Base-by-base conservation (phyloP, 306 rosid species). In the Cercis canadensis region DNA sequence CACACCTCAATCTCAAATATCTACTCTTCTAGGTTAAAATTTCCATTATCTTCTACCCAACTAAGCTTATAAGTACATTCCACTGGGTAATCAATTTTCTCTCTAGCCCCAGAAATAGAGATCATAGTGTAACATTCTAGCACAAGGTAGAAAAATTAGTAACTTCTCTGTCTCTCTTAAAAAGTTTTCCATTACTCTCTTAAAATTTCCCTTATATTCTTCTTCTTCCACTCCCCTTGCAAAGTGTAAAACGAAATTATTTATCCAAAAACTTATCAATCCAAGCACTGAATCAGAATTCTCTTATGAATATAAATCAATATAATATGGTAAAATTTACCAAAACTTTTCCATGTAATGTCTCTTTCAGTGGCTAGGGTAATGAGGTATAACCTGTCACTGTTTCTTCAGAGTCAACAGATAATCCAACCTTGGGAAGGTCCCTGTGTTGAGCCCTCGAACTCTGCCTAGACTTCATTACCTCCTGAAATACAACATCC, bases 401-500 rank as follows among this genome's bases (percentile, higher is more conserved):
- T 65, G 59, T 8, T 74, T 69, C 43, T 37, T 57, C 64, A 29
- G 52, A 61, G 32, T 15, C 57, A 50, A 33, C 29, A 41, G 36
- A n/a, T 5, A 5, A 34, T 41, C 56, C 29, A 67, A n/a, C 18
- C 36, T 6, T 36, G 72, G 16, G 50, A 53, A 2, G 7, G 43
- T 66, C 32, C 44, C 33, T 1, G 5, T 7, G 7, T 24, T 11
- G 7, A 17, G 33, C 3, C 67, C 52, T 37, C 53, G 16, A 33
- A 6, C 55, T 46, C 21, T 36, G 18, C 10, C 43, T 40, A 12
- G 39, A 5, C 50, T 8, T 34, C 43, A 18, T 60, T 50, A 65
- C 47, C 14, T 11, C 75, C 81, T 76, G 73, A 76, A 43, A 31
- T 39, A 76, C 62, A 69, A 51, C 14, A 53, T 1, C n/a, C 0